Evolutionary conservation across 495 filamentous ascomycete species (phyloP).

Genomic region (Penicillium riverlandense): DNA sequence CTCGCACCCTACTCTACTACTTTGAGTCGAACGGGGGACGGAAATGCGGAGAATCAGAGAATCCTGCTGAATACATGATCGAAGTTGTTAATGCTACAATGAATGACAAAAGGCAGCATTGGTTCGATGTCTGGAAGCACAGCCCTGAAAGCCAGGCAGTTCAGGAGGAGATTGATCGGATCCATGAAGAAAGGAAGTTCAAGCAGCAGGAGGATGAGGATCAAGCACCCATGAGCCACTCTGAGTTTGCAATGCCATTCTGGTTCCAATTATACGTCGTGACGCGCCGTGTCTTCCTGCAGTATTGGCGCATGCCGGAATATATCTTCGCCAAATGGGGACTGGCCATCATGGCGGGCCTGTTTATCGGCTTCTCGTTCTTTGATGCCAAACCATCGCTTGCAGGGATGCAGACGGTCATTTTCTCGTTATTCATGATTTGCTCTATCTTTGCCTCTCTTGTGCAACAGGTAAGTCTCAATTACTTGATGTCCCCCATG

Average conservation of each 20-base stretch:
- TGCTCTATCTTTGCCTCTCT: slow-evolving; percentile 48
- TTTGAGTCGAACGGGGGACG: slow-evolving; percentile 67
- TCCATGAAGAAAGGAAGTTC: slow-evolving; percentile 44
- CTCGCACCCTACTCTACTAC: slow-evolving; percentile 60
- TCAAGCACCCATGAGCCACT: slow-evolving; percentile 3
- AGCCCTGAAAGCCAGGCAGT: slow-evolving; percentile 58
- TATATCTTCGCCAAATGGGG: slow-evolving; percentile 34
- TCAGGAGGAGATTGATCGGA: slow-evolving; percentile 57
- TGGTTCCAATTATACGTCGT: slow-evolving; percentile 39
- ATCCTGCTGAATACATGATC: slow-evolving; percentile 87
- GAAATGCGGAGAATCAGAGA: slow-evolving; percentile 61
- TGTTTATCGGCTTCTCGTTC: slow-evolving; percentile 63
- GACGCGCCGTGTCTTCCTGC: slow-evolving; percentile 35
- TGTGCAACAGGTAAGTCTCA: slow-evolving; percentile 42
- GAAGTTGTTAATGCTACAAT: slow-evolving; percentile 51
- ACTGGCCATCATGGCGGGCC: slow-evolving; percentile 30
- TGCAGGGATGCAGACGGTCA: slow-evolving; percentile 42
- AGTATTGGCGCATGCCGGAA: slow-evolving; percentile 48
- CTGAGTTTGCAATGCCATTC: slow-evolving; percentile 45
- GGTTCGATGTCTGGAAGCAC: slow-evolving; percentile 67
- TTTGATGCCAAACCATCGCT: slow-evolving; percentile 35
- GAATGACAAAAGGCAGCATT: slow-evolving; percentile 47
- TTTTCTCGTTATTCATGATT: slow-evolving; percentile 58
- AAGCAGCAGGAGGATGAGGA: slow-evolving; percentile 33
- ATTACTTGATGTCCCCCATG: no score